These are phyloP conservation scores for Rhizophagus clarus DNA, from an alignment of 192 early-diverging fungal genomes.

Conservation along the genomic window DNA sequence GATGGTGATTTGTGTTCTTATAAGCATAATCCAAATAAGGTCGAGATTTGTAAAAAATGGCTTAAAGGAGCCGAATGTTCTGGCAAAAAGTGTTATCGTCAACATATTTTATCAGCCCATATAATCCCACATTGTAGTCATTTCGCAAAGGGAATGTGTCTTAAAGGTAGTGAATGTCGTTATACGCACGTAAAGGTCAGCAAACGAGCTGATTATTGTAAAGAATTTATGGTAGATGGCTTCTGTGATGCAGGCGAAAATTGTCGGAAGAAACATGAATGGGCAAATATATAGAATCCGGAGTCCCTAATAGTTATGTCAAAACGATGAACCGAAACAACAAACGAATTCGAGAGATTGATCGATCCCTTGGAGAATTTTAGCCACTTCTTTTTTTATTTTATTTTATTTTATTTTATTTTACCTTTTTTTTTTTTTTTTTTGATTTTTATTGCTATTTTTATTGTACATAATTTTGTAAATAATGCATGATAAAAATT, in stretches of 20 bases:
- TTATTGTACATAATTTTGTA: too few relatives aligned
- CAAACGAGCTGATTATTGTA: neutral
- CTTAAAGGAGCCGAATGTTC: neutral
- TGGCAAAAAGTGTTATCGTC: neutral
- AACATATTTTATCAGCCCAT: slow-evolving; percentile 1
- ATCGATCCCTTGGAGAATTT: too few relatives aligned
- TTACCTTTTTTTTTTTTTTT: too few relatives aligned
- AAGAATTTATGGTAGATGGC: slow-evolving; percentile 3
- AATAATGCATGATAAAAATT: too few relatives aligned
- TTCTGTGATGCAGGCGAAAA: slow-evolving; percentile 8
- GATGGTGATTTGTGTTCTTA: neutral
- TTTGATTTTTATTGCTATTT: too few relatives aligned
- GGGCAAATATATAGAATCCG: neutral
- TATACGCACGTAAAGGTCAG: slow-evolving; percentile 23
- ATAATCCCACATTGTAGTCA: slow-evolving; percentile 23
- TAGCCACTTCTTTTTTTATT: too few relatives aligned
- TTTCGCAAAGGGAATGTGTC: neutral
- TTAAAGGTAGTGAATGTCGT: slow-evolving; percentile 1
- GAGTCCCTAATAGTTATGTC: neutral
- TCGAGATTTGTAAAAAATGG: slow-evolving; percentile 11
- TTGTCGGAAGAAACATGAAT: slow-evolving; percentile 15
- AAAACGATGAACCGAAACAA: too few relatives aligned
- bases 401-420: too few relatives aligned
- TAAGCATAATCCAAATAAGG: neutral
- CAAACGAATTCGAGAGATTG: too few relatives aligned